Evolutionary conservation across 2,329 filamentous ascomycete species (phyloP), one percentile per base, ranked within the genome.

Genomic region (Helotiales sp.): DNA sequence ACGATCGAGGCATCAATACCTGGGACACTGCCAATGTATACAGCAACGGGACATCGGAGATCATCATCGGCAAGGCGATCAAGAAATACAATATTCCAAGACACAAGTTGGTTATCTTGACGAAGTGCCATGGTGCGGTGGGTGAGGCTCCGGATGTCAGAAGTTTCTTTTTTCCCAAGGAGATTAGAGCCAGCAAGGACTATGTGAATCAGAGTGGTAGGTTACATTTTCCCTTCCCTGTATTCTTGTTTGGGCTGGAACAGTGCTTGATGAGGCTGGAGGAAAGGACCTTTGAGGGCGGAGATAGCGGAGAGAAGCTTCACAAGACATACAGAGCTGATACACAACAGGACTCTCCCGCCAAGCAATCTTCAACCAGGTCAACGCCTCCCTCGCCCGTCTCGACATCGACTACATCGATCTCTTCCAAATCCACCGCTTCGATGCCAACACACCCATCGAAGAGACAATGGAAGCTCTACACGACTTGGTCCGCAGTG

Each of bases 351-450:
- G 89, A 0, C 79, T 91, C 22, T 87, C 85, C 22, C 81, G 90
- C 54, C 86, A 86, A 73, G 85, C 88, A 66, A 88, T 92, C 71
- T 87, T 91, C 73, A 85, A 89, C 70, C 86, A 87, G 0, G 89
- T 92, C 4, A 84, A 91, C 13, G 84, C 82, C 49, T 89, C 85
- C 60, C 79, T 88, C 3, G 77, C 81, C 61, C 78, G 87, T 26
- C 79, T 90, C 37, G 84, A 82, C 26, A 87, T 83, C 1, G 71
- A 79, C 1, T 89, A 90, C 76, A 85, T 89, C 69, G 86, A 88
- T 76, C 81, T 88, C 3, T 79, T 89, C 22, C 86, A 89, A 76
- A 86, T 89, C 66, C 87, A 89, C 72, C 81, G 87, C 10, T 81
- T 87, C 69, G 87, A 89, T 69, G 75, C 77, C 0, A 76, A 77